These are phyloP conservation scores for Crithidia bombi DNA, from an alignment of 208 protist genomes.

Conservation along the genomic window DNA sequence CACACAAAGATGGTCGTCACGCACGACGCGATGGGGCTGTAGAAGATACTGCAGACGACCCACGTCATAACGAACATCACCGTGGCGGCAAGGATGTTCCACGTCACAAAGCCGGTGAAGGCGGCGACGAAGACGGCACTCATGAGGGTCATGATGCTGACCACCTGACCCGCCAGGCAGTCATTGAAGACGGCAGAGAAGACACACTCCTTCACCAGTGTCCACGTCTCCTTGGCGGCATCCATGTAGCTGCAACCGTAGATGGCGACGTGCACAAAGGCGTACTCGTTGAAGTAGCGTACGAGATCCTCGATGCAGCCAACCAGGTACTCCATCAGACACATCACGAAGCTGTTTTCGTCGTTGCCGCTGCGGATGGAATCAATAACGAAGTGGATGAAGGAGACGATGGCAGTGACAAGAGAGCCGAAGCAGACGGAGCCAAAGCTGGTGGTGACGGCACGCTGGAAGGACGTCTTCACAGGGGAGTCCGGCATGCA, in stretches of 20 bases:
- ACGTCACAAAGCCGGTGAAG: conserved; percentile 34
- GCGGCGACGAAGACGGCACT: conserved; percentile 30
- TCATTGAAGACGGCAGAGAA: conserved; percentile 87
- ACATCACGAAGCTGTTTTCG: conserved; percentile 52
- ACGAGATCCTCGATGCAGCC: conserved; percentile 61
- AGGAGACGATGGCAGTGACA: conserved; percentile 68
- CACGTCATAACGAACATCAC: conserved; percentile 52
- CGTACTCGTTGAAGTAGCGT: conserved; percentile 90
- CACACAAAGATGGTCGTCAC: conserved; percentile 87
- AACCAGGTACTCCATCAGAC: conserved; percentile 58
- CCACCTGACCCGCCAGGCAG: conserved; percentile 46
- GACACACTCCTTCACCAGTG: conserved; percentile 64
- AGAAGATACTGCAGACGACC: conserved; percentile 53
- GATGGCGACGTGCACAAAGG: conserved; percentile 89
- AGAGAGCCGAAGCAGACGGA: conserved; percentile 91
- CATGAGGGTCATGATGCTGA: conserved; percentile 44
- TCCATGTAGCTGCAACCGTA: conserved; percentile 89
- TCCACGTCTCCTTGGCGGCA: conserved; percentile 70
- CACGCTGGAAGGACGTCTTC: conserved; percentile 61
- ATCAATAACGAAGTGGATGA: conserved; percentile 59
- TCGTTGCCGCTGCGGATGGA: conserved; percentile 25
- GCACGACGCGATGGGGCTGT: conserved; percentile 57
- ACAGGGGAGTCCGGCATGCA: conserved; percentile 65
- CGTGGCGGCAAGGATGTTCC: conserved; percentile 21
- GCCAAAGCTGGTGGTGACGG: conserved; percentile 82